Evolutionary conservation across 23 red algal genomes (phyloP), one percentile per base, ranked within the genome.

Genomic region (Pyropia haitanensis): DNA sequence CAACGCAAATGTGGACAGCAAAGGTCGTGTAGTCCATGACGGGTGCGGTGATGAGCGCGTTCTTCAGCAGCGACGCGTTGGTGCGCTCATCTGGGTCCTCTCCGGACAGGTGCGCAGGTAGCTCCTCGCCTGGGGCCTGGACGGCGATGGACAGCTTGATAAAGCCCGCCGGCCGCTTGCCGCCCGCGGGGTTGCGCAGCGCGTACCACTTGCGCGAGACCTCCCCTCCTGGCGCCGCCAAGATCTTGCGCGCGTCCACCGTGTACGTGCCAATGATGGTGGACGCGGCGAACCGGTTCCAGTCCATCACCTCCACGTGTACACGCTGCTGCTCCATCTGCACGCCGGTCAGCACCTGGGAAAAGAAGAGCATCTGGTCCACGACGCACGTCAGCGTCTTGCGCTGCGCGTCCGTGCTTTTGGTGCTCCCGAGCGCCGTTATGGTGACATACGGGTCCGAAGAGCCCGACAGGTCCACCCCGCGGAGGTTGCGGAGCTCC

Each of bases 141-240:
- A 90, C 86, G 5, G 68, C 80, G 61, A 90, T 76, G 27, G 77
- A 82, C 77, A 90, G 56, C 63, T 90, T 90, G 56, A 90, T 76
- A 71, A 81, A 90, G 24, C 83, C 83, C 2, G 72, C 73, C n/a
- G 83, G 73, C 18, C 64, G 65, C 57, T 73, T 88, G 17, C 73
- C 83, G 2, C 74, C 74, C 28, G 51, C 56, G 18, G 83, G 83
- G 18, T 77, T 60, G 23, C 77, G 74, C 68, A 90, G 44, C 6
- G 86, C 77, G 66, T 80, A 90, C 86, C 86, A 90, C 56, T 80
- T 77, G 49, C 86, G 15, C 44, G 74, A 90, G 18, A 90, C 15
- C 48, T 90, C 86, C 4, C 73, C 19, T 23, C 55, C 71, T 18
- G 77, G 77, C 10, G 80, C 46, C 26, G 72, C 75, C 2, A 79